Evolutionary conservation across 2,329 filamentous ascomycete genomes (phyloP), one percentile per base, ranked within the genome.

Genomic region (Talaromyces funiculosus): DNA sequence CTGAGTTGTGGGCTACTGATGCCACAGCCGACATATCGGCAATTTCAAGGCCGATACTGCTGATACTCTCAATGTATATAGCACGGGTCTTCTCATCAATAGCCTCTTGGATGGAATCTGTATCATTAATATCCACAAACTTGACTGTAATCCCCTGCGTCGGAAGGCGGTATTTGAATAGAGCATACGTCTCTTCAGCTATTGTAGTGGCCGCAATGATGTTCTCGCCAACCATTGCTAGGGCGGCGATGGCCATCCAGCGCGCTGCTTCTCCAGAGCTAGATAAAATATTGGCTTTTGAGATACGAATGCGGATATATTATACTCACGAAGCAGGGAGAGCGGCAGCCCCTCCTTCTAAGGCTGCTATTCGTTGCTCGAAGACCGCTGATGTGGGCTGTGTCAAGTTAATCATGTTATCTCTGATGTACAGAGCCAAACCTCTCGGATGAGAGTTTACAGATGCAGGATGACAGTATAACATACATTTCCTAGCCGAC

Each of bases 101-200:
- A 58, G 86, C 84, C 51, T 84, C 84, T 55, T 84, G 86, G 69
- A 96, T 87, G 65, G 90, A 89, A 67, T 89, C 86, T 31, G 88
- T 79, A 62, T 85, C 85, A 76, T 94, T 90, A 54, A 89, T 87
- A 59, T 85, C 81, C 69, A 95, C 83, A 69, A 96, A 96, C 80
- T 91, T 93, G 71, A 90, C 92, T 43, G 81, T 78, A 72, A 96
- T 90, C 64, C 92, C 91, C 54, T 94, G 78, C 24, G 90, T 84
- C 9, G 90, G 87, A 53, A 96, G 81, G 66, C 90, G 84, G 55
- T 95, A 90, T 78, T 96, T 96, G 78, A 96, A 85, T 80, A 96
- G 91, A 78, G 95, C 96, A 82, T 95, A 96, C 20, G 91, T 95
- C 74, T 91, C 92, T 67, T 91, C 91, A 75, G 96, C 94, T 60